A percentile compares a stretch with the other conserved stretches of the same genome.
Evolutionary conservation across 306 rosid species (phyloP).

Genomic region (barrel medic (Medicago truncatula)): MtrunA17r5.0-ANR NC_053042.1:46513001-46513500

Average conservation of each 20-base stretch:
- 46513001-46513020: conserved; percentile 13
- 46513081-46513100: conserved; percentile 11
- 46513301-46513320: conserved; percentile 39
- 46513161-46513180: not conserved
- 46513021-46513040: conserved; percentile 20
- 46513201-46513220: not conserved
- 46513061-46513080: conserved; percentile 6
- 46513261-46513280: conserved; percentile 49
- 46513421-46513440: conserved; percentile 53
- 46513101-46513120: not conserved
- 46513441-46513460: conserved; percentile 57
- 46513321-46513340: conserved; percentile 38
- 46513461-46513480: conserved; percentile 53
- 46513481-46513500: conserved; percentile 87
- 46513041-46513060: conserved; percentile 30
- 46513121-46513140: conserved; percentile 27
- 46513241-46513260: not conserved
- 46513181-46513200: not conserved
- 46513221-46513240: conserved; percentile 7
- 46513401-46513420: conserved; percentile 61
- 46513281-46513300: conserved; percentile 52
- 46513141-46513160: not conserved
- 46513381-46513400: conserved; percentile 54
- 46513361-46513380: conserved; percentile 29
- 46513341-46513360: conserved; percentile 21